Base-by-base conservation (phyloP, 805 yeast genomes). In the Yamadazyma paraphyllophila region DNA sequence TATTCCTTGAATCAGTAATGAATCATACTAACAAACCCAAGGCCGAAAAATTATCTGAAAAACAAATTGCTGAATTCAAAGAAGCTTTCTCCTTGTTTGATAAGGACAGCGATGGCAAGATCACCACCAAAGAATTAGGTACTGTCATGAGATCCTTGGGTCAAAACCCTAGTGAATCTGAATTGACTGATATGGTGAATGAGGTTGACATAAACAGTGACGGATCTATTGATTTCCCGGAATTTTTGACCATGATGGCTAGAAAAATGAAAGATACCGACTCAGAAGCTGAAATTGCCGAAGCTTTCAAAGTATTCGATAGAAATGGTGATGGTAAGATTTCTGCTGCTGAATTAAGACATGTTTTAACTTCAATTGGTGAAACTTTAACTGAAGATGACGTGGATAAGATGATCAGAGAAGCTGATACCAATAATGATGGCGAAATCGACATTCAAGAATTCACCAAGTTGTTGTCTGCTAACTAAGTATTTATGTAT, bases 61-160 rank as follows among this genome's bases (percentile, higher is more conserved):
- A 89, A 69, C 99, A 94, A 73, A 90, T 94, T 57, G 85, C 94
- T 48, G 98, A 94, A 61, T 94, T 94, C 73, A 90, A 89, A 69
- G 99, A 94, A 75, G 99, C 99, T 5, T 94, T 94, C 66, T 89
- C 97, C 50, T 80, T 94, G 54, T 94, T 94, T 59, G 99, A 94
- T 76, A 90, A 90, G 67, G 96, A 94, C 66, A 86, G 91, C 62
- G 97, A 91, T 69, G 99, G 99, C 55, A 88, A 89, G 63, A 94
- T 94, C 74, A 89, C 97, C 48, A 88, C 97, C 57, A 81, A 88
- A 61, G 99, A 94, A 71, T 78, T 94, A 56, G 97, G 98, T 54
- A 90, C 97, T 3, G 99, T 94, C 43, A 94, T 94, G 99, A 85
- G 99, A 73, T 88, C 97, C n/a, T 77, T 94, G 62, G 99, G 99